Base-by-base conservation (phyloP, 495 filamentous ascomycete species). In the Trichocladium uniseriatum region DNA sequence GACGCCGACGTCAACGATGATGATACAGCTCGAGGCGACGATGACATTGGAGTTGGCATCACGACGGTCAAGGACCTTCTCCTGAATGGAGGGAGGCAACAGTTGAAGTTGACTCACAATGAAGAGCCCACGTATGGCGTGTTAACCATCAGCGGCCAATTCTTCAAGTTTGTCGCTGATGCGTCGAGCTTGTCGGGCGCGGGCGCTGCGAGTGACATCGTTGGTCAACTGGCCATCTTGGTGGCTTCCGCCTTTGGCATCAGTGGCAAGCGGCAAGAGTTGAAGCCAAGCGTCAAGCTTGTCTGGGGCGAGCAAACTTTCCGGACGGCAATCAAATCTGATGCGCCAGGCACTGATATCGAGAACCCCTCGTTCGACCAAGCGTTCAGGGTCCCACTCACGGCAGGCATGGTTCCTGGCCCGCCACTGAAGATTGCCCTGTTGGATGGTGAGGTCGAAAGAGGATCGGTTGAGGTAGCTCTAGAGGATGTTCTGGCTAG, bases 351-450 rank as follows among this genome's bases (percentile, higher is more conserved):
- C 3, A 43, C 51, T 19, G 69, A 73, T 47, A 64, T 73, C 41
- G 59, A 59, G 55, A 73, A 73, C 48, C 68, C 69, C n/a, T 54
- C 59, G 3, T 73, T 66, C 37, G 64, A 70, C 45, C 56, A 62
- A 42, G 53, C 55, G 8, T 71, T 69, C 57, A 49, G 53, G 19
- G 56, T 73, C 38, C 60, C 63, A 3, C 9, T 71, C 11, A 59
- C 48, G 9, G 13, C 55, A 6, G 68, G 65, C 18, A 60, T 65
- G 54, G 37, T 67, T 9, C 47, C 49, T 15, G 62, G 51, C 15
- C 43, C 51, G 18, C 46, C 59, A 2, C 65, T 70, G 38, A 52
- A 41, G 27, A 59, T 71, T 21, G 43, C 55, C 13, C 40, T 73
- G 37, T 45, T 73, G 61, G 66, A 71, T 39, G 57, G 53, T 15